Conservation (phyloP, 208 protist species). For the Herpetomonas tarakana region DNA sequence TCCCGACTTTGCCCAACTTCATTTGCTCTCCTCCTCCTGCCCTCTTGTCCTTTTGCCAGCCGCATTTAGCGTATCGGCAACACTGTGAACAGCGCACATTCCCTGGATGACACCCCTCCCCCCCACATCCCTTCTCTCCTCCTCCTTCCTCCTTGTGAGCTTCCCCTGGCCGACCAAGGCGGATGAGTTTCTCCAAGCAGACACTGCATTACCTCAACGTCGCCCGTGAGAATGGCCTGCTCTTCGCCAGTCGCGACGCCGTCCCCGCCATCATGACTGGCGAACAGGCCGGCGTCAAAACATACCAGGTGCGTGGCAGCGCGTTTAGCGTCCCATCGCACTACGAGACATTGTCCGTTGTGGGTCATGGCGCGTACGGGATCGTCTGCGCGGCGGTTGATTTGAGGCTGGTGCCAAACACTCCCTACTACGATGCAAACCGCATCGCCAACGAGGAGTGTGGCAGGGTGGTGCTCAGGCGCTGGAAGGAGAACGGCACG, state of each 20-base stretch:
- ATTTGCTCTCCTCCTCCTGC: conserved; percentile 10
- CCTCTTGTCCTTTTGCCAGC: conserved; percentile 5
- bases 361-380: conserved; percentile 75
- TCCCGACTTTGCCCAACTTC: neutral
- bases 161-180: neutral
- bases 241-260: conserved; percentile 11
- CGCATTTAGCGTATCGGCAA: conserved; percentile 1
- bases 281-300: conserved; percentile 30
- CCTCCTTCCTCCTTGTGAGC: neutral
- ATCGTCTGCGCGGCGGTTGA: conserved; percentile 70
- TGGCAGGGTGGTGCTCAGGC: conserved; percentile 18
- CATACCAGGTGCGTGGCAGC: conserved; percentile 45
- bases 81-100: neutral
- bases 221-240: conserved; percentile 22
- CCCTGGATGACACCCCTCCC: neutral
- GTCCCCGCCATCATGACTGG: conserved; percentile 12
- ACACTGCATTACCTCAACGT: conserved; percentile 21
- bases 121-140: conserved; percentile 4
- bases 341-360: conserved; percentile 52
- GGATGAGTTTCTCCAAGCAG: conserved; percentile 19
- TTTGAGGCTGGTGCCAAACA: conserved; percentile 37
- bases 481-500: conserved; percentile 6
- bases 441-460: conserved; percentile 29
- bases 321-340: conserved; percentile 60
- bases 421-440: conserved; percentile 26